Conservation (phyloP, 2,329 filamentous ascomycete species). For the Neopestalotiopsis sp. region DNA sequence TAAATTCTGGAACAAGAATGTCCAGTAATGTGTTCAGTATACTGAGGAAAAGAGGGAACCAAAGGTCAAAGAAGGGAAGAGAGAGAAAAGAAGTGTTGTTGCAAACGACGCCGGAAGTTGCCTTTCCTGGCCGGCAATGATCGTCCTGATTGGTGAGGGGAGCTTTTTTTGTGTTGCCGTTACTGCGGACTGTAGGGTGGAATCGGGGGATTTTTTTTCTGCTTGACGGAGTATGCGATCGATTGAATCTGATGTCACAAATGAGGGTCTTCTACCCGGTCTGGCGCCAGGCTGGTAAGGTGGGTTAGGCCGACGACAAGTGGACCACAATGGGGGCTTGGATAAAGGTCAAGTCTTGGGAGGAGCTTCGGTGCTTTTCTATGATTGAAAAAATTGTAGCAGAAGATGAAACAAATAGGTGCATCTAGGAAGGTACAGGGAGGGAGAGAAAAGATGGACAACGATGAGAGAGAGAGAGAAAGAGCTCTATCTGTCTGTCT, state of each 20-base stretch:
- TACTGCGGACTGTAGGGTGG: background rate
- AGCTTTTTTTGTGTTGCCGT: background rate
- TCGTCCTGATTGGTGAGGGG: background rate
- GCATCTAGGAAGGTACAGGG: background rate
- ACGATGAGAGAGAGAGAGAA: background rate
- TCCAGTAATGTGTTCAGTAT: background rate
- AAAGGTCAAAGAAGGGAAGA: background rate
- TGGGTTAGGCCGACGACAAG: background rate
- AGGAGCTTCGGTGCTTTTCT: background rate
- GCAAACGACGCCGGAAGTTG: slow-evolving; percentile 6
- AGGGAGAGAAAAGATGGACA: background rate
- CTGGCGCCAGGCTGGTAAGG: background rate
- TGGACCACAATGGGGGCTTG: background rate
- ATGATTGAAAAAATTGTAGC: background rate
- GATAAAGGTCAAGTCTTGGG: background rate
- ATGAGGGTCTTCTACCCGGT: slow-evolving; percentile 1
- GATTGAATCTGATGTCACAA: background rate
- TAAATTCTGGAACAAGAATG: background rate
- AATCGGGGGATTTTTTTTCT: slow-evolving; percentile 1
- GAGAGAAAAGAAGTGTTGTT: background rate
- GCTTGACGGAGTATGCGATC: background rate
- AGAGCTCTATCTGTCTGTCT: background rate
- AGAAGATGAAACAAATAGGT: background rate
- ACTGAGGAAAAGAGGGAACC: background rate
- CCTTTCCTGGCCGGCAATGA: slow-evolving; percentile 1